Base-by-base conservation (phyloP, 257 asterid genomes). In the Avicennia marina region DNA sequence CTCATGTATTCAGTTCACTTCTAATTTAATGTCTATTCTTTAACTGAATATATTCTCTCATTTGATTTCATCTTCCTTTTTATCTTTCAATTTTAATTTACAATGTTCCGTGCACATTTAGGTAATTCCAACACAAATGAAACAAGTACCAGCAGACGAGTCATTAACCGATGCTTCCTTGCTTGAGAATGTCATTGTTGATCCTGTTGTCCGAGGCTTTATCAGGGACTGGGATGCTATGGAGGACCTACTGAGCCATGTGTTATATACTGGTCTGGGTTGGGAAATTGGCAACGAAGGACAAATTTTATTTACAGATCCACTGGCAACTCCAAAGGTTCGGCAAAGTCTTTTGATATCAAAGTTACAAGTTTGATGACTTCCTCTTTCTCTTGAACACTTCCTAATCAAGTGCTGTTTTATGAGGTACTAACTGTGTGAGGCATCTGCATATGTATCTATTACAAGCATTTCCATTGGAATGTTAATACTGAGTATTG, bases 251-350 rank as follows among this genome's bases (percentile, higher is more conserved):
- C 68, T 93, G 53, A 78, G 69, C 60, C 86, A 93, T 74, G 89
- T 82, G 53, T 75, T 93, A 48, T 93, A 93, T 68, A 65, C 77
- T 62, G 89, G 87, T 53, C 77, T 93, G 53, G 98, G 97, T 42
- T 93, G 97, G 97, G 98, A 93, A 68, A 85, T 86, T 9, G 98
- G 98, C 53, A 89, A 93, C 43, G 98, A 93, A 77, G 98, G 98
- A 19, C 95, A 89, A 64, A 78, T 93, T 74, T 68, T 93, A 69
- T 93, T 93, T 60, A 82, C 98, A 6, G 98, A 93, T 49, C 98
- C 98, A 42, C 90, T 93, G 54, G 75, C 87, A 55, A 93, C 94
- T 60, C 98, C 98, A 7, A 93, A 89, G 98, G 98, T 84, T 64
- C 1, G 58, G 36, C 15, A 16, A 56, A 20, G 49, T 57, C 44